phyloP scores from a whole-genome alignment of 2,329 filamentous ascomycete genomes.

The Cytospora piceicola region DNA sequence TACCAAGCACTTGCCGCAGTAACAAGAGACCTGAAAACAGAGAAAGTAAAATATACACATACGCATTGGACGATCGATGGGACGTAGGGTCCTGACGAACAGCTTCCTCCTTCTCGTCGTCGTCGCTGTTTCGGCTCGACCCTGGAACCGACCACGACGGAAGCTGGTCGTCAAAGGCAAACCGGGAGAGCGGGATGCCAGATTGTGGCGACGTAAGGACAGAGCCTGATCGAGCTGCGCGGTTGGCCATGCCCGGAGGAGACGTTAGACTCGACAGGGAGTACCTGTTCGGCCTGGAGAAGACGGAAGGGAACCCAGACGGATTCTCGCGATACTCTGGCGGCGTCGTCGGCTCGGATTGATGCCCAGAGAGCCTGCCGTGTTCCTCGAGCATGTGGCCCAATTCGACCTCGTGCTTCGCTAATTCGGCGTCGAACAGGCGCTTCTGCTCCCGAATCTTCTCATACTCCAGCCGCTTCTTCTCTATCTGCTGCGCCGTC shows the following conservation, averaged over 20 bases:
- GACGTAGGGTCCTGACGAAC: constrained; percentile 71
- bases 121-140: constrained; percentile 88
- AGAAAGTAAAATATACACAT: constrained; percentile 52
- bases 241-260: constrained; percentile 74
- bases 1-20: background rate
- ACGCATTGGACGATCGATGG: constrained; percentile 77
- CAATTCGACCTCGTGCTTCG: constrained; percentile 82
- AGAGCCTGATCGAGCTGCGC: constrained; percentile 76
- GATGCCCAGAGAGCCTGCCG: constrained; percentile 69
- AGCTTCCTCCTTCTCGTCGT: constrained; percentile 81
- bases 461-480: constrained; percentile 92
- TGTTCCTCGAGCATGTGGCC: constrained; percentile 84
- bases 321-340: constrained; percentile 82
- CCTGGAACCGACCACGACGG: constrained; percentile 85
- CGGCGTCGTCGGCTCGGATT: constrained; percentile 94
- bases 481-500: constrained; percentile 70
- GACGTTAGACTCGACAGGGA: constrained; percentile 87
- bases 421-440: constrained; percentile 90
- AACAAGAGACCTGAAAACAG: constrained; percentile 22
- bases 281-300: constrained; percentile 78
- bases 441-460: constrained; percentile 86
- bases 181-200: constrained; percentile 59
- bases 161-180: constrained; percentile 65
- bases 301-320: constrained; percentile 74
- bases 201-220: constrained; percentile 78